Conservation (phyloP, 2,329 filamentous ascomycete species). For the Phyllosticta citribraziliensis region DNA sequence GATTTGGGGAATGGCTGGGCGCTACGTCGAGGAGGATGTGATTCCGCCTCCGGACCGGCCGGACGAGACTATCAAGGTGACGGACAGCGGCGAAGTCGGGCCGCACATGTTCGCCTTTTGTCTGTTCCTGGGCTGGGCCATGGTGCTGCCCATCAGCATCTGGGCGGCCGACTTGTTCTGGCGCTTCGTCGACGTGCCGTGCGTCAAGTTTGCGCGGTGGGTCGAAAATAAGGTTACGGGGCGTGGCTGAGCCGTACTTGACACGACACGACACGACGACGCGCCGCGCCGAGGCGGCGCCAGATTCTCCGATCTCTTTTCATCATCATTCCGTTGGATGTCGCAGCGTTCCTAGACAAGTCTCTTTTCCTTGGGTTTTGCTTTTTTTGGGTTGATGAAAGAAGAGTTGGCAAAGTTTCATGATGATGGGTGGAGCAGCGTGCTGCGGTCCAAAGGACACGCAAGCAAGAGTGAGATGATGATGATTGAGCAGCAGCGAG, state of each 20-base stretch:
- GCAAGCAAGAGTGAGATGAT: not conserved
- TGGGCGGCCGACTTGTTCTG: slow-evolving; percentile 53
- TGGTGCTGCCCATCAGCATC: slow-evolving; percentile 31
- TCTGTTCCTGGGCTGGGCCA: slow-evolving; percentile 17
- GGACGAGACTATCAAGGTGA: slow-evolving; percentile 11
- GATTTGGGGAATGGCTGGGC: slow-evolving; percentile 15
- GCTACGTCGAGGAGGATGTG: not conserved
- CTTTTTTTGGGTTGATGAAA: not conserved
- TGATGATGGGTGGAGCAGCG: not conserved
- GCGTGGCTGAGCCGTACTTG: not conserved
- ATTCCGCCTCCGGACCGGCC: slow-evolving; percentile 12
- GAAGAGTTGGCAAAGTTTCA: not conserved
- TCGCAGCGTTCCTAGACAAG: not conserved
- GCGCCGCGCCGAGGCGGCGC: not conserved
- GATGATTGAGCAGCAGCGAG: not conserved
- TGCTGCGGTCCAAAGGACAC: not conserved
- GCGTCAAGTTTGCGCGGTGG: slow-evolving; percentile 42
- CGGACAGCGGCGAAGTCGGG: slow-evolving; percentile 22
- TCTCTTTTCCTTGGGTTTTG: not conserved
- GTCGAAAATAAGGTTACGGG: slow-evolving; percentile 26
- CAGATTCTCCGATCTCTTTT: not conserved
- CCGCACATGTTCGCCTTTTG: slow-evolving; percentile 11
- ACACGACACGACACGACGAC: not conserved
- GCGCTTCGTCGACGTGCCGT: slow-evolving; percentile 44
- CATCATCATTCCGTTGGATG: not conserved